Percentiles rank a stretch among this genome's conserved stretches.
phyloP scores from a whole-genome alignment of 306 rosid species.

The Quercus wislizeni region DNA sequence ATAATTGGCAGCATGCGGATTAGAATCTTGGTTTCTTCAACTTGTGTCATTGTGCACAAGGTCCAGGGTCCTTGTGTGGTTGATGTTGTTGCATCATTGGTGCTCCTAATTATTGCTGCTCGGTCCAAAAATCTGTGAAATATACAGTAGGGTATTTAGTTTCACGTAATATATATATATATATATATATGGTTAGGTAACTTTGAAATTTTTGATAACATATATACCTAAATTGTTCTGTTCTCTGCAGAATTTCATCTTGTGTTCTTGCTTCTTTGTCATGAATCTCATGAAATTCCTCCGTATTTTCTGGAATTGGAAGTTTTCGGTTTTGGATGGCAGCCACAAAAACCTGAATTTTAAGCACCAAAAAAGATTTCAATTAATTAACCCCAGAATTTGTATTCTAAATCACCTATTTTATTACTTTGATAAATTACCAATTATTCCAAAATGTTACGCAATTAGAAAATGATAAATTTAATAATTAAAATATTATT shows the following conservation, averaged over 20 bases:
- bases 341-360: conserved; percentile 56
- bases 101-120: conserved; percentile 47
- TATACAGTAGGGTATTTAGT: background rate
- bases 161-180: background rate
- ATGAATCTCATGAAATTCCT: conserved; percentile 53
- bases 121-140: conserved; percentile 63
- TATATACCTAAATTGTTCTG: conserved; percentile 72
- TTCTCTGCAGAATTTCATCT: conserved; percentile 55
- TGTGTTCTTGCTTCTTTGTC: conserved; percentile 33
- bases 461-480: no score
- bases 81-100: conserved; percentile 9
- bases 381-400: background rate
- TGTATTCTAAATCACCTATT: no score
- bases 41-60: conserved; percentile 76
- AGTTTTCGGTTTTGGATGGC: conserved; percentile 56
- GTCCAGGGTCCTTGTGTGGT: conserved; percentile 47
- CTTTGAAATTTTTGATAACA: background rate
- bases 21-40: conserved; percentile 81
- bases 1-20: conserved; percentile 87
- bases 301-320: conserved; percentile 46
- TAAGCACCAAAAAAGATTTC: background rate
- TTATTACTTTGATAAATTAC: no score
- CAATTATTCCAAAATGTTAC: no score
- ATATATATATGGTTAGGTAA: background rate
- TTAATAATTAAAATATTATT: no score